Conservation (phyloP, 2,329 filamentous ascomycete genomes). For the Graphiopsis chlorocephala region DNA sequence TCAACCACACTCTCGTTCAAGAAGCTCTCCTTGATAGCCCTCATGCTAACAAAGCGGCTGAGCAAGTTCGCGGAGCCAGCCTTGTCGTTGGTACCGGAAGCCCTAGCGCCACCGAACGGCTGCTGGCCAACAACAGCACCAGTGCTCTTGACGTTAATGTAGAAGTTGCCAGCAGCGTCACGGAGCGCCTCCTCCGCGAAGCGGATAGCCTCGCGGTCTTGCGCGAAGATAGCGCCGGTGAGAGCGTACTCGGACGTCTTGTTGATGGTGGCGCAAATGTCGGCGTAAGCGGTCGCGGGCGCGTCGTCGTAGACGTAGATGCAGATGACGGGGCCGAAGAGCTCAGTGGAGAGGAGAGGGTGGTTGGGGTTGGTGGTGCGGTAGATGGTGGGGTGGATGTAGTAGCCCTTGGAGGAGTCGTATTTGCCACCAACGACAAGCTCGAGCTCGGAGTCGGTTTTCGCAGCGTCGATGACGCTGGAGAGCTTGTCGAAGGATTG, state of each 20-base stretch:
- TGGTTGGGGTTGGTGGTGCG: slow-evolving; percentile 68
- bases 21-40: slow-evolving; percentile 57
- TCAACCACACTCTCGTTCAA: slow-evolving; percentile 45
- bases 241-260: slow-evolving; percentile 72
- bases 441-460: slow-evolving; percentile 67
- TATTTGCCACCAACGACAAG: slow-evolving; percentile 72
- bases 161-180: slow-evolving; percentile 76
- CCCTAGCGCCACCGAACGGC: slow-evolving; percentile 48
- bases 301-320: slow-evolving; percentile 73
- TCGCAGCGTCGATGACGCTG: slow-evolving; percentile 71
- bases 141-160: slow-evolving; percentile 75
- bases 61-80: slow-evolving; percentile 52
- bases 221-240: slow-evolving; percentile 71
- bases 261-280: slow-evolving; percentile 50
- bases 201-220: slow-evolving; percentile 62
- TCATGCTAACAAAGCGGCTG: slow-evolving; percentile 52
- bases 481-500: slow-evolving; percentile 75
- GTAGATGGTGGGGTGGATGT: slow-evolving; percentile 79
- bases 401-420: slow-evolving; percentile 75
- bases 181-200: slow-evolving; percentile 67
- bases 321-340: slow-evolving; percentile 75
- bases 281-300: slow-evolving; percentile 52
- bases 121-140: slow-evolving; percentile 41
- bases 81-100: slow-evolving; percentile 56
- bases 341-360: slow-evolving; percentile 69